Percentiles rank a stretch among this genome's conserved stretches.
These are phyloP conservation scores for Teunomyces stri DNA, from an alignment of 805 yeast genomes.

Conservation along the genomic window DNA sequence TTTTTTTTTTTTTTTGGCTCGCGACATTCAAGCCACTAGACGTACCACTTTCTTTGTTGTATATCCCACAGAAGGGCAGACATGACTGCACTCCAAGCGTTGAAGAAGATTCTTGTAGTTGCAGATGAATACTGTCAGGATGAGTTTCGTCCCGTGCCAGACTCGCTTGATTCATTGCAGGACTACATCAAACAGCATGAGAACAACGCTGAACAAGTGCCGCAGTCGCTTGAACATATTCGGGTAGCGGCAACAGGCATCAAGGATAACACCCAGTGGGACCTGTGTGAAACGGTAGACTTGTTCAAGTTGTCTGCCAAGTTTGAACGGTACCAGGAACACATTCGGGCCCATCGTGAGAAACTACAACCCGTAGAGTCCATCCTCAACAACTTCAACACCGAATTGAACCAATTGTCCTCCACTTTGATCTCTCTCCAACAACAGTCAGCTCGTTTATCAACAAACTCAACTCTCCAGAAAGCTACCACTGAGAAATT, in stretches of 20 bases:
- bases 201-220: neutral
- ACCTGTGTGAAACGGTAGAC: conserved; percentile 5
- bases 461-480: conserved; percentile 27
- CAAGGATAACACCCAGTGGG: neutral
- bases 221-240: conserved; percentile 2
- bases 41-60: too few species aligned
- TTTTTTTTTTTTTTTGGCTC: neutral
- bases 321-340: conserved; percentile 8
- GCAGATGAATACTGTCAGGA: conserved; percentile 1
- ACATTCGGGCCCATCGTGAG: conserved; percentile 27
- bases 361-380: conserved; percentile 47
- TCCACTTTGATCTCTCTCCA: conserved; percentile 32
- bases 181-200: conserved; percentile 4
- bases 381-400: conserved; percentile 55
- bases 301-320: conserved; percentile 6
- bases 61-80: neutral
- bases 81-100: conserved; percentile 13
- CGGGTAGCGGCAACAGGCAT: neutral
- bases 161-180: conserved; percentile 10
- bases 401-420: conserved; percentile 39
- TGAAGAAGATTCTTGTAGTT: conserved; percentile 8
- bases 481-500: conserved; percentile 40
- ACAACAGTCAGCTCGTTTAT: conserved; percentile 30
- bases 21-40: too few species aligned
- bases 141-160: conserved; percentile 1